Evolutionary conservation across 805 yeast species (phyloP).

Genomic region (Yarrowia keelungensis): DNA sequence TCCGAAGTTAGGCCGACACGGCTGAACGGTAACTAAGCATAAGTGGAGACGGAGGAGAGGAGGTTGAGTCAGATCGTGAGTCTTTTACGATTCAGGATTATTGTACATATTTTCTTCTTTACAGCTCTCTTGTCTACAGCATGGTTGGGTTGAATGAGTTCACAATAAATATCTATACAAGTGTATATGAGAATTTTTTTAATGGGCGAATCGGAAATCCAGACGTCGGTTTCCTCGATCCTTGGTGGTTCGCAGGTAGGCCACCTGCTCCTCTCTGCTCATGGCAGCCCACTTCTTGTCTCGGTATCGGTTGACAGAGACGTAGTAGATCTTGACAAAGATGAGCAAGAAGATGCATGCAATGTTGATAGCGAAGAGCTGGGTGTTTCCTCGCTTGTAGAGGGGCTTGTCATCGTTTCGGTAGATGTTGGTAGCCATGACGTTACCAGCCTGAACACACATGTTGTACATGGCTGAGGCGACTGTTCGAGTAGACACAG

Average conservation of each 20-base stretch:
- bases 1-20: constrained; percentile 25
- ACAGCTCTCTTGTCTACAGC: too few species aligned
- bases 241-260: constrained; percentile 55
- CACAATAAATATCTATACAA: constrained; percentile 25
- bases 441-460: constrained; percentile 64
- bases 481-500: constrained; percentile 69
- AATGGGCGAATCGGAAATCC: constrained; percentile 56
- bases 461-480: constrained; percentile 71
- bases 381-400: constrained; percentile 63
- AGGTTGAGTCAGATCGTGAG: too few species aligned
- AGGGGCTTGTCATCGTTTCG: constrained; percentile 63
- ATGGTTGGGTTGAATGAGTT: neutral
- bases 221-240: constrained; percentile 67
- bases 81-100: too few species aligned
- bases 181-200: constrained; percentile 7
- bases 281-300: constrained; percentile 60
- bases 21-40: constrained; percentile 2
- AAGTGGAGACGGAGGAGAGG: neutral
- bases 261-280: constrained; percentile 58
- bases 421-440: constrained; percentile 64
- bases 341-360: constrained; percentile 42
- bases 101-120: too few species aligned
- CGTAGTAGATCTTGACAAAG: constrained; percentile 49
- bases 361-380: constrained; percentile 45
- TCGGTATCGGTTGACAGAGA: constrained; percentile 47